Conservation (phyloP, 805 yeast genomes). For the Metschnikowia kunwiensis region DNA sequence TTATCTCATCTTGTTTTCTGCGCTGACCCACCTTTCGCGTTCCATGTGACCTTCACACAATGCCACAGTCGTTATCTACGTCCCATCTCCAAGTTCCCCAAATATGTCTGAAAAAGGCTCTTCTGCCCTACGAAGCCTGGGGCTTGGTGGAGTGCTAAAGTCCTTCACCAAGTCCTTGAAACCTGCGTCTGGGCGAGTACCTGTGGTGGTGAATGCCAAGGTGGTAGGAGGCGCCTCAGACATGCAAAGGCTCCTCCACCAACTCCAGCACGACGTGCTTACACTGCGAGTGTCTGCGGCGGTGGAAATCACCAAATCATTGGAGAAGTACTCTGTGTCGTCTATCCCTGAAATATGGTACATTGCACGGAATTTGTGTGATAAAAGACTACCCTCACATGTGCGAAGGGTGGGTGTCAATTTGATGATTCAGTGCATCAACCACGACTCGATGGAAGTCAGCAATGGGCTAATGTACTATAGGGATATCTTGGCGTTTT, state of each 20-base stretch:
- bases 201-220: constrained; percentile 36
- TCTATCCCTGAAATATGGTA: constrained; percentile 78
- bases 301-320: constrained; percentile 44
- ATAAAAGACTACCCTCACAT: constrained; percentile 24
- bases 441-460: constrained; percentile 47
- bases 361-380: constrained; percentile 53
- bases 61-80: too few species aligned
- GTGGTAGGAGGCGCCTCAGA: constrained; percentile 45
- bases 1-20: too few species aligned
- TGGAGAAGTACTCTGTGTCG: constrained; percentile 51
- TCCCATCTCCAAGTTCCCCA: not conserved
- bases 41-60: too few species aligned
- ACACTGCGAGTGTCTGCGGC: constrained; percentile 50
- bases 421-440: constrained; percentile 55
- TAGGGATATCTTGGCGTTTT: constrained; percentile 49
- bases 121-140: constrained; percentile 22
- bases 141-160: constrained; percentile 40
- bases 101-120: constrained; percentile 7
- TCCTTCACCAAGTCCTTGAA: constrained; percentile 39
- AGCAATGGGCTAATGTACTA: constrained; percentile 55
- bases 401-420: constrained; percentile 47
- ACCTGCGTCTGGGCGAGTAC: constrained; percentile 19
- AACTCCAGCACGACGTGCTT: constrained; percentile 35
- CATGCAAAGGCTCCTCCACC: constrained; percentile 37
- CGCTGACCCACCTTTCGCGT: too few species aligned